These are phyloP conservation scores for Reutealis trisperma DNA, from an alignment of 345 rosid genomes.

Conservation along the genomic window DNA sequence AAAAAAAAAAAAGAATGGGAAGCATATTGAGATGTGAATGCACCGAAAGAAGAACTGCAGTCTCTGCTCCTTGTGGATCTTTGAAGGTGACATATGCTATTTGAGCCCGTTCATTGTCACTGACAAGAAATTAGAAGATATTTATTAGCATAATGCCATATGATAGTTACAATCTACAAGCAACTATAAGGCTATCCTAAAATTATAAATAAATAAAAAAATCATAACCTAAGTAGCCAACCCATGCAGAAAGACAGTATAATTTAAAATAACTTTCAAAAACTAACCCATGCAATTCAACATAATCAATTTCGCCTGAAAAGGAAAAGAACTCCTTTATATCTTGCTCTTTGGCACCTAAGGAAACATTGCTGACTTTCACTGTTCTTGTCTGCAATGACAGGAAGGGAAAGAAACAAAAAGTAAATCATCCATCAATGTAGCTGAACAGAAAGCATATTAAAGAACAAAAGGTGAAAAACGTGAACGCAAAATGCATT, in stretches of 20 bases:
- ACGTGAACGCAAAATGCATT: neutral
- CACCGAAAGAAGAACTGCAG: slow-evolving; percentile 87
- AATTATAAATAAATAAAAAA: neutral
- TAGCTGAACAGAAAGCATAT: neutral
- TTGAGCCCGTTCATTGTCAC: slow-evolving; percentile 65
- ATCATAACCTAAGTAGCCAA: neutral
- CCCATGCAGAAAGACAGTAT: neutral
- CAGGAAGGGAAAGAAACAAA: neutral
- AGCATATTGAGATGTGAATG: slow-evolving; percentile 17
- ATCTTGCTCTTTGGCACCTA: slow-evolving; percentile 66
- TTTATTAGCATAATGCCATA: neutral
- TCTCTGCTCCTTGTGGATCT: slow-evolving; percentile 83
- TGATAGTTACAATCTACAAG: neutral
- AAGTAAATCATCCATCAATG: neutral
- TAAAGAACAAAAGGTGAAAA: neutral
- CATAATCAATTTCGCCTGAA: slow-evolving; percentile 73
- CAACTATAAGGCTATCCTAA: neutral
- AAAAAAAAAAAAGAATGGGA: neutral
- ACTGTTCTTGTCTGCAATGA: slow-evolving; percentile 56
- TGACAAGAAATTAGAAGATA: slow-evolving; percentile 21
- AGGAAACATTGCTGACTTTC: slow-evolving; percentile 72
- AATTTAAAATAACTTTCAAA: slow-evolving; percentile 3
- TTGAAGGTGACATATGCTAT: slow-evolving; percentile 74
- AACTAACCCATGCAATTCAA: slow-evolving; percentile 58
- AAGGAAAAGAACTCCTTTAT: slow-evolving; percentile 90